Percentiles rank a stretch among this genome's conserved stretches.
Conservation (phyloP, 2,329 filamentous ascomycete genomes). For the Fusarium austroafricanum region DNA sequence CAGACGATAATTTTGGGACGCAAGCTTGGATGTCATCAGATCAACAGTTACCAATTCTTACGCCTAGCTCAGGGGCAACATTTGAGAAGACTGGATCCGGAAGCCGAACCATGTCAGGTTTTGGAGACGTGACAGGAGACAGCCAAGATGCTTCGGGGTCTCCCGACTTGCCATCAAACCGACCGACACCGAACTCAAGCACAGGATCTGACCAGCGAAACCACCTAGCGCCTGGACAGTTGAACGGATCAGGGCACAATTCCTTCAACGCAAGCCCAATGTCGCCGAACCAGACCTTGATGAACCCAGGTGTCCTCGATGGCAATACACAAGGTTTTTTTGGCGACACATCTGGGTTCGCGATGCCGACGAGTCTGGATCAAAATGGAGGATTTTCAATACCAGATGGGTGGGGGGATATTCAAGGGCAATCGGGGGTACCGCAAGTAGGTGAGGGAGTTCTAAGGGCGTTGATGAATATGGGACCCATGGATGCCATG, state of each 20-base stretch:
- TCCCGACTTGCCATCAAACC: constrained; percentile 63
- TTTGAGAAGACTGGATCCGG: constrained; percentile 50
- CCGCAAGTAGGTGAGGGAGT: constrained; percentile 69
- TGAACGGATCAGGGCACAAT: constrained; percentile 54
- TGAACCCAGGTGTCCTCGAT: constrained; percentile 53
- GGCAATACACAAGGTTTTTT: constrained; percentile 55
- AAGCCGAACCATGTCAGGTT: constrained; percentile 50
- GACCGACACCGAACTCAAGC: constrained; percentile 71
- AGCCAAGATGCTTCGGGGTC: constrained; percentile 62
- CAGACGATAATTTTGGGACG: constrained; percentile 46
- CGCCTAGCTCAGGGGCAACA: constrained; percentile 50
- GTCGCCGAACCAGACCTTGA: constrained; percentile 57
- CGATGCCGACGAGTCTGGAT: constrained; percentile 42
- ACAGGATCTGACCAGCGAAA: constrained; percentile 48
- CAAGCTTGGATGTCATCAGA: constrained; percentile 56
- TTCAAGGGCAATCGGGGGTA: constrained; percentile 59
- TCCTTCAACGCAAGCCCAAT: constrained; percentile 67
- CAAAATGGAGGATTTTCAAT: constrained; percentile 55
- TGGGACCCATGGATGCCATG: constrained; percentile 71
- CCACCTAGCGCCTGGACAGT: constrained; percentile 47
- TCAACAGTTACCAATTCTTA: constrained; percentile 53
- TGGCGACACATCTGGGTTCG: constrained; percentile 54
- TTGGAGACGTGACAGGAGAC: constrained; percentile 58
- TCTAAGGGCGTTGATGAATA: constrained; percentile 67
- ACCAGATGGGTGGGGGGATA: constrained; percentile 58